Conservation (phyloP, 2,329 filamentous ascomycete species). For the Aspergillus hortae region DNA sequence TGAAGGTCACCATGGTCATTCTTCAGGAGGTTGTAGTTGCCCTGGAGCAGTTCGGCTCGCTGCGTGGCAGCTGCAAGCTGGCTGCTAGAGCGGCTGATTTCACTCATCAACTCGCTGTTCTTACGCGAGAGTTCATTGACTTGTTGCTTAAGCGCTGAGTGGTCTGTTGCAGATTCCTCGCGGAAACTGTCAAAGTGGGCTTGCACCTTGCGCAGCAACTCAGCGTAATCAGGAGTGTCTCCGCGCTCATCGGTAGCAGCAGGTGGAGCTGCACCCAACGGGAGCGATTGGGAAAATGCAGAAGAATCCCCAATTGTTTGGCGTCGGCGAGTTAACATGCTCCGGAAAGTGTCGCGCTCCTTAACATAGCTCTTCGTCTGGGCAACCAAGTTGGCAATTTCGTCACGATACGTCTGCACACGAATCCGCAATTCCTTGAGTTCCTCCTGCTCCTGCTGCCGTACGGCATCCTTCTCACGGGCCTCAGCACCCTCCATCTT, state of each 20-base stretch:
- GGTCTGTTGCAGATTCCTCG: conserved; percentile 77
- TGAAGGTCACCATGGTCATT: conserved; percentile 82
- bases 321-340: conserved; percentile 77
- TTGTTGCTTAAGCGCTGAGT: conserved; percentile 78
- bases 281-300: conserved; percentile 68
- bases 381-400: conserved; percentile 74
- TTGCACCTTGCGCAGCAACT: conserved; percentile 82
- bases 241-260: conserved; percentile 40
- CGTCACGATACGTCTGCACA: conserved; percentile 75
- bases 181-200: conserved; percentile 85
- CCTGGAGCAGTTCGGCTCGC: conserved; percentile 83
- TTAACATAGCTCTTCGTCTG: conserved; percentile 91
- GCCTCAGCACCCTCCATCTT: conserved; percentile 91
- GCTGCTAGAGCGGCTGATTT: conserved; percentile 74
- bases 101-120: conserved; percentile 76
- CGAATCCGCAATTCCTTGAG: conserved; percentile 70
- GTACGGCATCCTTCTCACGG: conserved; percentile 54
- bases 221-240: conserved; percentile 67
- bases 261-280: conserved; percentile 50
- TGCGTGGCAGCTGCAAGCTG: conserved; percentile 79
- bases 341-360: conserved; percentile 95
- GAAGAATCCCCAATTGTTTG: conserved; percentile 59
- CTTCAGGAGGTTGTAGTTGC: conserved; percentile 79
- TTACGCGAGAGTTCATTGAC: conserved; percentile 76
- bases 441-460: conserved; percentile 60